Percentiles rank a stretch among this genome's conserved stretches.
phyloP scores from a whole-genome alignment of 192 early-diverging fungal genomes.

The Gamsiella multidivaricata region DNA sequence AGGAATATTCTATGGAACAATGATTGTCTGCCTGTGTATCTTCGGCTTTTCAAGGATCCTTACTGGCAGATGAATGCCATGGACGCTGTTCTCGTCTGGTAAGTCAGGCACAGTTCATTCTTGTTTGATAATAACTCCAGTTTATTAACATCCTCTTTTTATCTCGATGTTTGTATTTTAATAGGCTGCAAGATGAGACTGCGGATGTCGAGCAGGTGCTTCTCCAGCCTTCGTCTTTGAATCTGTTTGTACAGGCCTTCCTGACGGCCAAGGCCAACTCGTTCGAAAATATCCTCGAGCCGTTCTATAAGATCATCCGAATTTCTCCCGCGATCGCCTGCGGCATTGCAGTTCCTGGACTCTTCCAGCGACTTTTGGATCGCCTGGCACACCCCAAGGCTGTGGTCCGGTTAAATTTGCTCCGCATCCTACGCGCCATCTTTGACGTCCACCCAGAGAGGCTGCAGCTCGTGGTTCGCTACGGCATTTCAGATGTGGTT shows the following conservation, averaged over 20 bases:
- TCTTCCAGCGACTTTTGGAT: constrained; percentile 51
- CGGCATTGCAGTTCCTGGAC: constrained; percentile 49
- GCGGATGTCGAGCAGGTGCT: constrained; percentile 51
- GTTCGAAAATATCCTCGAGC: constrained; percentile 66
- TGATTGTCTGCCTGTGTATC: constrained; percentile 57
- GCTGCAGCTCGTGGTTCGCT: constrained; percentile 37
- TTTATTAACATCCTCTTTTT: background rate
- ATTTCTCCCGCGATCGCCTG: constrained; percentile 48
- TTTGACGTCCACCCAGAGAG: constrained; percentile 57
- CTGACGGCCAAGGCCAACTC: constrained; percentile 58
- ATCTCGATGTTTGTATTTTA: background rate
- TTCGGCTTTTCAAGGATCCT: constrained; percentile 63
- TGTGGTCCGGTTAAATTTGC: constrained; percentile 61
- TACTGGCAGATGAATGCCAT: constrained; percentile 71
- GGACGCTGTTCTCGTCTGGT: constrained; percentile 70
- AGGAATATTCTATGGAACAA: constrained; percentile 60
- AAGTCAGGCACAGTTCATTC: background rate
- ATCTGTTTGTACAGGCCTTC: constrained; percentile 57
- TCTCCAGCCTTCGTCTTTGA: constrained; percentile 41
- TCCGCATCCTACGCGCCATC: constrained; percentile 58
- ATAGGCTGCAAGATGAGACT: constrained; percentile 56
- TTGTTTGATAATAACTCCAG: background rate
- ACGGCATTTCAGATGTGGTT: constrained; percentile 46
- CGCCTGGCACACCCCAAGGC: constrained; percentile 58
- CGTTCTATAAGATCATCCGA: constrained; percentile 61